Conservation (phyloP, 1,284 basidiomycete species). For the Vanrija sp. region DNA sequence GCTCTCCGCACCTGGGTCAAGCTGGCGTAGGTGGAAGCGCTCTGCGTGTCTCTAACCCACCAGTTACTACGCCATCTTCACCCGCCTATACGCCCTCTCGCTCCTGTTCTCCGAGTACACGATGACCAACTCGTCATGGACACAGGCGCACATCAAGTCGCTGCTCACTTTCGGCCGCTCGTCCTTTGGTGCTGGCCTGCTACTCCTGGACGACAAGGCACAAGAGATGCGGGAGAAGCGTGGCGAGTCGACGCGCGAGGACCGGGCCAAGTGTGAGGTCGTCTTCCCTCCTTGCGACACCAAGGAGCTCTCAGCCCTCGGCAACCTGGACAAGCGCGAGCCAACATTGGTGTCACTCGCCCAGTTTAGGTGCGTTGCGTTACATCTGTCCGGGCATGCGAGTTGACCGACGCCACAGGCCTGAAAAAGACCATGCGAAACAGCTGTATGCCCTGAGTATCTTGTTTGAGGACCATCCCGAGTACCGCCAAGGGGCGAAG, state of each 20-base stretch:
- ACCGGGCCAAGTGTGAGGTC: slow-evolving; percentile 46
- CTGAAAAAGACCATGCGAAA: slow-evolving; percentile 88
- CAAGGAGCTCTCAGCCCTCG: slow-evolving; percentile 61
- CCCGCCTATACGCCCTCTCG: slow-evolving; percentile 72
- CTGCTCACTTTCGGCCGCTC: slow-evolving; percentile 53
- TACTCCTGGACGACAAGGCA: slow-evolving; percentile 35
- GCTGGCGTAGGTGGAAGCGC: slow-evolving; percentile 59
- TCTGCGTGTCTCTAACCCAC: slow-evolving; percentile 1
- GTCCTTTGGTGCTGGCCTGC: slow-evolving; percentile 25
- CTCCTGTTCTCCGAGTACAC: slow-evolving; percentile 66
- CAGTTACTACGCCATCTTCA: slow-evolving; percentile 87
- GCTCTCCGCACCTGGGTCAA: slow-evolving; percentile 62
- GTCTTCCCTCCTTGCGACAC: slow-evolving; percentile 95
- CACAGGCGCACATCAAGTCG: slow-evolving; percentile 73
- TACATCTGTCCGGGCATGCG: background rate
- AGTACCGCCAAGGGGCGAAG: slow-evolving; percentile 44
- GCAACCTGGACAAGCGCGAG: slow-evolving; percentile 58
- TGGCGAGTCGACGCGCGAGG: slow-evolving; percentile 15
- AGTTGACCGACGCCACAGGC: slow-evolving; percentile 41
- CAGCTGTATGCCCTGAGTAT: slow-evolving; percentile 70
- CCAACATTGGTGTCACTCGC: slow-evolving; percentile 78
- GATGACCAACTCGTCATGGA: slow-evolving; percentile 97
- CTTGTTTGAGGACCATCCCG: slow-evolving; percentile 61
- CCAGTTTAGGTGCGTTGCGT: slow-evolving; percentile 70
- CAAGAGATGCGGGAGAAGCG: slow-evolving; percentile 8